These are phyloP conservation scores for Eucalyptus pumila DNA, from an alignment of 345 rosid species.

Conservation along the genomic window DNA sequence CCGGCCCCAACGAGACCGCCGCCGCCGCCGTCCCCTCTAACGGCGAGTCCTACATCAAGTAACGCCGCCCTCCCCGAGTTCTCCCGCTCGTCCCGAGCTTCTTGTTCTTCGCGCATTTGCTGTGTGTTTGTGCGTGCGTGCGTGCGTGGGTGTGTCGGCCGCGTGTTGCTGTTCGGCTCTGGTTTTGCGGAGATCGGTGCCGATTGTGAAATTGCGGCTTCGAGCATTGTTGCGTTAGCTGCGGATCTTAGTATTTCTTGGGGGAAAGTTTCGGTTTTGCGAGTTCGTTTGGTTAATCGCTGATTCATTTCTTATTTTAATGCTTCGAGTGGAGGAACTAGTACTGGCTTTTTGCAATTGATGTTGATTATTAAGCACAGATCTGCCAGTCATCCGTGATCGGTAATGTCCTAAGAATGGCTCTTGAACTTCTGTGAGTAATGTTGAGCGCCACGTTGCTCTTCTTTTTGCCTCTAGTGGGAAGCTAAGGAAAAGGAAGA, in stretches of 20 bases:
- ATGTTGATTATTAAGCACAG: not conserved
- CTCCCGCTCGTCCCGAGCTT: not conserved
- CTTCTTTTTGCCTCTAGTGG: not conserved
- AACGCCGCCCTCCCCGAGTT: not conserved
- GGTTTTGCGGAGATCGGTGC: not conserved
- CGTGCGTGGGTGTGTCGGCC: not conserved
- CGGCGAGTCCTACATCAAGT: slow-evolving; percentile 5
- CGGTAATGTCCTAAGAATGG: not conserved
- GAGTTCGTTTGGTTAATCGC: not conserved
- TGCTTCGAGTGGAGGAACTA: not conserved
- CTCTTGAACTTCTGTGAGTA: not conserved
- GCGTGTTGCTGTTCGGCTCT: not conserved
- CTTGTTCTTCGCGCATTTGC: not conserved
- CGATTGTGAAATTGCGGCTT: not conserved
- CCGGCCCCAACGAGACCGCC: not conserved
- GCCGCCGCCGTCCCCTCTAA: not conserved
- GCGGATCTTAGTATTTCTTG: not conserved
- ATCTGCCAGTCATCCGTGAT: not conserved
- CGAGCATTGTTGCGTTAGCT: not conserved
- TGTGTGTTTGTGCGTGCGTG: not conserved
- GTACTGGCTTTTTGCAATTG: not conserved
- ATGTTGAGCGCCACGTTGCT: not conserved
- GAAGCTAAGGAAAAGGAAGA: not conserved
- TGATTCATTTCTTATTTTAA: not conserved
- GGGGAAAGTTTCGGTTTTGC: not conserved